Conservation (phyloP, 805 yeast species). For the Nematodospora valgi region DNA sequence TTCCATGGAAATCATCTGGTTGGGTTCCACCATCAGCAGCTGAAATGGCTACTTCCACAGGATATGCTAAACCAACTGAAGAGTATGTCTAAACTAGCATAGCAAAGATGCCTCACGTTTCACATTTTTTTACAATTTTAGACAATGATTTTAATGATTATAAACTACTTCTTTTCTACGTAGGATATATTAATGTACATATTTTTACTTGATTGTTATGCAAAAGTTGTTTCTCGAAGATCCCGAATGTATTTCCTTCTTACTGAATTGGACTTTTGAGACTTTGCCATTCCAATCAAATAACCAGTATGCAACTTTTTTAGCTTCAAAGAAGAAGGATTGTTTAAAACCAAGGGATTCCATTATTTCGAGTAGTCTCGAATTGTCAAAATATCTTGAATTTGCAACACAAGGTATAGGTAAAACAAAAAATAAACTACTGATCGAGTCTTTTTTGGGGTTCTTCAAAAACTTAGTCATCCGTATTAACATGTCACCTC, state of each 20-base stretch:
- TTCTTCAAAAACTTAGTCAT: slow-evolving; percentile 53
- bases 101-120: neutral
- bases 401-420: slow-evolving; percentile 85
- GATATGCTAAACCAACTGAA: slow-evolving; percentile 37
- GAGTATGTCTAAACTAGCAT: slow-evolving; percentile 32
- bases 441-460: slow-evolving; percentile 20
- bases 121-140: slow-evolving; percentile 3
- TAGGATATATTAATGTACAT: slow-evolving; percentile 1
- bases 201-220: slow-evolving; percentile 16
- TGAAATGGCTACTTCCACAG: slow-evolving; percentile 33
- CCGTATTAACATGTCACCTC: slow-evolving; percentile 77
- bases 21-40: slow-evolving; percentile 50
- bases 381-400: slow-evolving; percentile 69
- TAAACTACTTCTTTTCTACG: neutral
- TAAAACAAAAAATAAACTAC: slow-evolving; percentile 68
- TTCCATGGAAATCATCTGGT: slow-evolving; percentile 40
- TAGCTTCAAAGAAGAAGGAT: slow-evolving; percentile 51
- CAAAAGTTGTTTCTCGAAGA: slow-evolving; percentile 67
- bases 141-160: slow-evolving; percentile 3
- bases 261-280: slow-evolving; percentile 22
- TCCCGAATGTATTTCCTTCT: slow-evolving; percentile 56
- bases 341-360: slow-evolving; percentile 55
- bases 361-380: slow-evolving; percentile 45
- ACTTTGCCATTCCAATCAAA: slow-evolving; percentile 45
- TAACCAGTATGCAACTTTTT: slow-evolving; percentile 73